Conservation (phyloP, 2,329 filamentous ascomycete species). For the Pseudocercospora ulei region DNA sequence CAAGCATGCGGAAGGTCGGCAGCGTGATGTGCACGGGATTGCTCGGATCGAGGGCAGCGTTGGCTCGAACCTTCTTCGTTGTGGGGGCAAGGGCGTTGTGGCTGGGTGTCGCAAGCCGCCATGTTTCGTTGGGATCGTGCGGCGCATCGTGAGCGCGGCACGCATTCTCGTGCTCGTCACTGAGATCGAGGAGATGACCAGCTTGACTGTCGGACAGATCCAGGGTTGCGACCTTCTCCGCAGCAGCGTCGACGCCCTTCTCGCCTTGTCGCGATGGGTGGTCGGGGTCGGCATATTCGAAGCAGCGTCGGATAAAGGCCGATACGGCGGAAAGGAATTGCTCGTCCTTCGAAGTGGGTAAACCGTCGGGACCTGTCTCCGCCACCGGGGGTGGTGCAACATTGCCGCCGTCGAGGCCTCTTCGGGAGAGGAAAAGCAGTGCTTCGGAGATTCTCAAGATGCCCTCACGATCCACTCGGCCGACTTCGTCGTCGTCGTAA, state of each 20-base stretch:
- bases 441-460: slow-evolving; percentile 92
- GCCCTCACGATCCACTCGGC: slow-evolving; percentile 85
- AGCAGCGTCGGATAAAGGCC: slow-evolving; percentile 89
- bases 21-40: slow-evolving; percentile 92
- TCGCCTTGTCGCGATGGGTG: slow-evolving; percentile 34
- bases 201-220: slow-evolving; percentile 57
- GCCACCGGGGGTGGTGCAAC: slow-evolving; percentile 7
- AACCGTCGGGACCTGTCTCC: slow-evolving; percentile 29
- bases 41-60: slow-evolving; percentile 80
- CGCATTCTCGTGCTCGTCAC: slow-evolving; percentile 34
- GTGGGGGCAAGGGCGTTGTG: slow-evolving; percentile 32
- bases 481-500: slow-evolving; percentile 86
- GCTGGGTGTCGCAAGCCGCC: slow-evolving; percentile 27
- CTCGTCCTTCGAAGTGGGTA: slow-evolving; percentile 57
- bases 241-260: slow-evolving; percentile 31
- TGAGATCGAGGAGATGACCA: slow-evolving; percentile 53
- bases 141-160: slow-evolving; percentile 2
- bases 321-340: slow-evolving; percentile 86
- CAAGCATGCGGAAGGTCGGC: slow-evolving; percentile 96
- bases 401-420: slow-evolving; percentile 57
- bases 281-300: slow-evolving; percentile 95
- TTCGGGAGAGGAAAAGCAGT: slow-evolving; percentile 78
- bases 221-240: slow-evolving; percentile 51
- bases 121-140: slow-evolving; percentile 20
- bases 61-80: slow-evolving; percentile 65